Evolutionary conservation across 2,329 filamentous ascomycete genomes (phyloP).

Genomic region (Arthrobotrys conoides): DNA sequence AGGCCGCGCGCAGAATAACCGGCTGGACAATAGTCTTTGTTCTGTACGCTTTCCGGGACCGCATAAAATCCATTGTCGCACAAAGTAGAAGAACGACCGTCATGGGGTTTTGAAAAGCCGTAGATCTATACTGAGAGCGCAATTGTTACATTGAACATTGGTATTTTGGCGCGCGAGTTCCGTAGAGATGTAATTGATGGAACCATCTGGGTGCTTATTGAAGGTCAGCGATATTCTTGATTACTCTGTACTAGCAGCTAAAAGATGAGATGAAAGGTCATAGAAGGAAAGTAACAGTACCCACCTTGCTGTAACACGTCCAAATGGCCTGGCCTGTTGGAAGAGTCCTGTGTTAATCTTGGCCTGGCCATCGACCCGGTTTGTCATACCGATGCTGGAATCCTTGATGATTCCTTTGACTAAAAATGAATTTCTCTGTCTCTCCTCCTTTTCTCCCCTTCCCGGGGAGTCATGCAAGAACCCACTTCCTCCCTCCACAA

Average conservation of each 20-base stretch:
- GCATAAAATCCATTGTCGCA: conserved; percentile 29
- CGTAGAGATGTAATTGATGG: not conserved
- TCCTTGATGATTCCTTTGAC: conserved; percentile 31
- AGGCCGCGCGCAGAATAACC: conserved; percentile 49
- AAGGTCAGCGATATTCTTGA: not conserved
- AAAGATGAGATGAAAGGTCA: conserved; percentile 2
- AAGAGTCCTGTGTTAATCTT: conserved; percentile 46
- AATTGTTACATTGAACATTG: not conserved
- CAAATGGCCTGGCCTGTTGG: conserved; percentile 30
- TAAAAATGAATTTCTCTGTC: not conserved
- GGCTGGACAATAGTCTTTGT: conserved; percentile 18
- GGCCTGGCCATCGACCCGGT: conserved; percentile 14
- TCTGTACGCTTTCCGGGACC: not conserved
- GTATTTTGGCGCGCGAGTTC: conserved; percentile 29
- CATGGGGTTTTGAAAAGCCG: not conserved
- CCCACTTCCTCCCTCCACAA: conserved; percentile 11
- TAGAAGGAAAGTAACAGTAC: conserved; percentile 6
- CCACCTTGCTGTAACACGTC: conserved; percentile 38
- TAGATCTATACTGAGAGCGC: not conserved
- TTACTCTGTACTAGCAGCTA: not conserved
- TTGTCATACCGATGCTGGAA: conserved; percentile 19
- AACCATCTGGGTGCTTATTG: conserved; percentile 12
- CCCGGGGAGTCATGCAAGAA: not conserved
- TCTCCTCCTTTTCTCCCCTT: not conserved
- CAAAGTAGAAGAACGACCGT: conserved; percentile 5